Evolutionary conservation across 2,329 filamentous ascomycete genomes (phyloP).

Genomic region (Coniochaeta sp.): DNA sequence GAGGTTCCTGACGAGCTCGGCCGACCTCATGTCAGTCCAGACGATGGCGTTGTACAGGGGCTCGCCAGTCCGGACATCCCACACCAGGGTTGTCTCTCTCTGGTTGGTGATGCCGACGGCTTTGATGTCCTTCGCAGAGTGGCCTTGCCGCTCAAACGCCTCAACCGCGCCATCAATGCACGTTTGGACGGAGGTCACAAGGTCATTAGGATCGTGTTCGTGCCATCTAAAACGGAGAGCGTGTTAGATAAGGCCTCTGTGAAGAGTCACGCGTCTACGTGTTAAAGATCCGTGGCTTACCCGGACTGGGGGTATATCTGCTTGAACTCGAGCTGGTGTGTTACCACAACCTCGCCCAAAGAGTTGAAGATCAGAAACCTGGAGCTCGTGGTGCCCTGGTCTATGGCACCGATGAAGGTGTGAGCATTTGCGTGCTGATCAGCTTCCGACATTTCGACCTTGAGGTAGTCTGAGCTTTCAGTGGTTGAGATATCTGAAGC

Average conservation of each 20-base stretch:
- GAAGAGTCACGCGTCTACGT: not conserved
- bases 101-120: conserved; percentile 79
- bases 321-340: conserved; percentile 69
- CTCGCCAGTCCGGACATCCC: conserved; percentile 71
- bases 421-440: conserved; percentile 4
- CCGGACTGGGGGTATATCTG: conserved; percentile 70
- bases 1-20: conserved; percentile 63
- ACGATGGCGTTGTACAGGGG: conserved; percentile 76
- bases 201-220: conserved; percentile 73
- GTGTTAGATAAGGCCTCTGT: not conserved
- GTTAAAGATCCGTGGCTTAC: conserved; percentile 34
- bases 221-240: conserved; percentile 57
- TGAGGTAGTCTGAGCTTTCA: not conserved
- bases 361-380: conserved; percentile 73
- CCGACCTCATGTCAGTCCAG: conserved; percentile 77
- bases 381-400: conserved; percentile 73
- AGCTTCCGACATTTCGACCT: conserved; percentile 1
- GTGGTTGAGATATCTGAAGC: not conserved
- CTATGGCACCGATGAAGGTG: conserved; percentile 66
- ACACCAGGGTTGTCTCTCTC: conserved; percentile 73
- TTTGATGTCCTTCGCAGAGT: conserved; percentile 61
- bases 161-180: conserved; percentile 71
- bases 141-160: conserved; percentile 60
- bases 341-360: conserved; percentile 60
- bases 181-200: conserved; percentile 62